These are phyloP conservation scores for Leccinum pellstonianum DNA, from an alignment of 768 basidiomycete species.

Conservation along the genomic window DNA sequence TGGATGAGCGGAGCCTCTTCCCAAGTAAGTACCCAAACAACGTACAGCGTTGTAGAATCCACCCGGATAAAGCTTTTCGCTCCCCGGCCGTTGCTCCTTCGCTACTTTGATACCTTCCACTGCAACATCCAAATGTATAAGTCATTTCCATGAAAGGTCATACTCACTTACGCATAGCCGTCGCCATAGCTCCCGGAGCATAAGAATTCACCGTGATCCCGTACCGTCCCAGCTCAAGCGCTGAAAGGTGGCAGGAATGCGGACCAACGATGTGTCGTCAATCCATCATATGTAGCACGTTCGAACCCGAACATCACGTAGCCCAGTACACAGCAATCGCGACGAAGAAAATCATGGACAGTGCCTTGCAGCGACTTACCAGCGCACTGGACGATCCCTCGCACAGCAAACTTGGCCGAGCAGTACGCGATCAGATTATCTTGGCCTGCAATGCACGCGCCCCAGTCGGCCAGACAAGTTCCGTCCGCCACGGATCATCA, in stretches of 20 bases:
- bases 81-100: neutral
- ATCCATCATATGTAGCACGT: neutral
- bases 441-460: slow-evolving; percentile 1
- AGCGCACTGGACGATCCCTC: slow-evolving; percentile 16
- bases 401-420: slow-evolving; percentile 16
- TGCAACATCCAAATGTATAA: neutral
- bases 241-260: slow-evolving; percentile 15
- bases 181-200: slow-evolving; percentile 30
- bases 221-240: slow-evolving; percentile 27
- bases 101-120: slow-evolving; percentile 2
- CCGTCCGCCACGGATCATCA: neutral
- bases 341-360: neutral
- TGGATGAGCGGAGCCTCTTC: neutral
- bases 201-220: slow-evolving; percentile 31
- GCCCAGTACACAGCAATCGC: neutral
- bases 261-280: slow-evolving; percentile 9
- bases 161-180: slow-evolving; percentile 22
- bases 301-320: slow-evolving; percentile 5
- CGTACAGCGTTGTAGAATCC: slow-evolving; percentile 5
- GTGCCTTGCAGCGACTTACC: slow-evolving; percentile 7
- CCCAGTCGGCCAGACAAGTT: neutral
- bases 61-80: neutral
- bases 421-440: slow-evolving; percentile 10
- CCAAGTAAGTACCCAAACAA: neutral
- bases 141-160: neutral